A percentile compares a stretch with the other conserved stretches of the same genome.
phyloP scores from a whole-genome alignment of 768 basidiomycete genomes.

The Mycena venus region DNA sequence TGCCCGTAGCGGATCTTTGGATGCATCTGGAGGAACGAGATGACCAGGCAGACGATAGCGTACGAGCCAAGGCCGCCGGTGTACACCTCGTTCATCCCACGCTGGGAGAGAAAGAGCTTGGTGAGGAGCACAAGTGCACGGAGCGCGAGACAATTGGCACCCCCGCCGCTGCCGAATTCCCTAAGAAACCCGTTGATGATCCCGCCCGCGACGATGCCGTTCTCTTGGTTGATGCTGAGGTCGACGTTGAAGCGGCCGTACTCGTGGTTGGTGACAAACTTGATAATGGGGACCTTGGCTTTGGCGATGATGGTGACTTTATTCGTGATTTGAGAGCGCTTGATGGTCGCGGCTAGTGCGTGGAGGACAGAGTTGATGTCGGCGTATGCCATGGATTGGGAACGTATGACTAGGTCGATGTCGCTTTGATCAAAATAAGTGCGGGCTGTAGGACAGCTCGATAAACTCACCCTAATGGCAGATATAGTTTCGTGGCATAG shows the following conservation, averaged over 20 bases:
- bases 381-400: constrained; percentile 77
- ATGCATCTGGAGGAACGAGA: constrained; percentile 97
- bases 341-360: constrained; percentile 83
- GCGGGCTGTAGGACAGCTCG: background rate
- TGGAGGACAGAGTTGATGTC: constrained; percentile 80
- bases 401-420: constrained; percentile 95
- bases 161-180: constrained; percentile 58
- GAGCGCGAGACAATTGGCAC: constrained; percentile 75
- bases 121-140: constrained; percentile 88
- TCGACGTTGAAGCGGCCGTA: constrained; percentile 88
- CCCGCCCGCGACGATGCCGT: constrained; percentile 82
- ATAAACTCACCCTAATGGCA: constrained; percentile 85
- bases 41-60: constrained; percentile 91
- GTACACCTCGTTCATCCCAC: constrained; percentile 98
- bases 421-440: constrained; percentile 67
- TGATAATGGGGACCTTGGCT: constrained; percentile 97
- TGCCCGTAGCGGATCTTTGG: constrained; percentile 92
- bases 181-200: constrained; percentile 87
- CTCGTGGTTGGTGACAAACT: constrained; percentile 83
- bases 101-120: constrained; percentile 90
- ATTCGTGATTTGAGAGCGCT: constrained; percentile 77
- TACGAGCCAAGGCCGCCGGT: constrained; percentile 96
- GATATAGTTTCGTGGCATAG: constrained; percentile 92
- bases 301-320: constrained; percentile 91
- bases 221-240: constrained; percentile 92